Conservation (phyloP, 805 yeast species). For the Hemisphaericaspora nanyangensis region DNA sequence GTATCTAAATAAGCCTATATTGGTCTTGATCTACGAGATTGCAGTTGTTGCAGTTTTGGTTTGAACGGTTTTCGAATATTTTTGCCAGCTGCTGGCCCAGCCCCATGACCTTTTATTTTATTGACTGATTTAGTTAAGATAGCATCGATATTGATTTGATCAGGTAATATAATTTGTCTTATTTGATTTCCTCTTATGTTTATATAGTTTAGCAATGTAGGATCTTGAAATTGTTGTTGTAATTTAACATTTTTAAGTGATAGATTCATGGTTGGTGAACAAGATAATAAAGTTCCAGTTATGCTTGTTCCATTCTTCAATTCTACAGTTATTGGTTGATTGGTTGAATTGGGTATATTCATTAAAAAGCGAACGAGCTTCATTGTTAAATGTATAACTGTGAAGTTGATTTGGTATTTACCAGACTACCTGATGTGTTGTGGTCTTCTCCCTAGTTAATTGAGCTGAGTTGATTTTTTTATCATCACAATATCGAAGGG, state of each 20-base stretch:
- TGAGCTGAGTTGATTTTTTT: too few relatives aligned
- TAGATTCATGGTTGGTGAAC: constrained; percentile 89
- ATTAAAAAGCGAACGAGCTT: constrained; percentile 73
- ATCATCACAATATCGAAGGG: too few relatives aligned
- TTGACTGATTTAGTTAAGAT: constrained; percentile 51
- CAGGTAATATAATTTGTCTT: constrained; percentile 80
- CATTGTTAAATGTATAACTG: constrained; percentile 31
- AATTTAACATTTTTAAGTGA: constrained; percentile 76
- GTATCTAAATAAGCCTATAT: neutral
- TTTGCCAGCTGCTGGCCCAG: constrained; percentile 31
- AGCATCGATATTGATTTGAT: constrained; percentile 70
- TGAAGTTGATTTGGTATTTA: too few relatives aligned
- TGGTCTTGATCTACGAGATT: constrained; percentile 4
- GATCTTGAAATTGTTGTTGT: constrained; percentile 67
- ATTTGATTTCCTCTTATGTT: constrained; percentile 88
- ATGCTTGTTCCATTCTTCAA: constrained; percentile 86
- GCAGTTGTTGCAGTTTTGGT: constrained; percentile 3
- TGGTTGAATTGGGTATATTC: constrained; percentile 61
- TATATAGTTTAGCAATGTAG: constrained; percentile 68
- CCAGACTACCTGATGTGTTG: too few relatives aligned
- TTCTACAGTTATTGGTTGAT: constrained; percentile 87
- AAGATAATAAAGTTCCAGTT: constrained; percentile 79
- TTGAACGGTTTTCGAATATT: constrained; percentile 2
- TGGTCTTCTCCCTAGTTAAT: too few relatives aligned
- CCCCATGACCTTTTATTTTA: constrained; percentile 40